Evolutionary conservation across 1,284 basidiomycete species (phyloP).

Genomic region (Salmacisia buchloeana): DNA sequence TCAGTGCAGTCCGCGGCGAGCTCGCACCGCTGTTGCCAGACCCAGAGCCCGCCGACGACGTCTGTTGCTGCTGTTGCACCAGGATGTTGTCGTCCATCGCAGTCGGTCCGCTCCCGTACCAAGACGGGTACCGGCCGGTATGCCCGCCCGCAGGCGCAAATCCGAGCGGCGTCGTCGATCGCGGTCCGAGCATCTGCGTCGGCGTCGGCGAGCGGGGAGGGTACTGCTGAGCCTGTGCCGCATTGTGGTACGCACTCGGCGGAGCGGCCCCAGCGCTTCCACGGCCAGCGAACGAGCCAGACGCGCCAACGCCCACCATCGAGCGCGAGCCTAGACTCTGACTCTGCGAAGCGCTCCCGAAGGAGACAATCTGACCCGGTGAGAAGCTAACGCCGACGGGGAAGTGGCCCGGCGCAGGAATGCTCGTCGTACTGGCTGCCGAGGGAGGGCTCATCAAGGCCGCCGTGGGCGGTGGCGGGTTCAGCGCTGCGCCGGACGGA

Average conservation of each 20-base stretch:
- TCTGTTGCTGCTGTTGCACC: not conserved
- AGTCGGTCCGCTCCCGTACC: not conserved
- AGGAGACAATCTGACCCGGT: slow-evolving; percentile 6
- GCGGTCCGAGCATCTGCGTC: not conserved
- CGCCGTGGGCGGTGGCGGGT: not conserved
- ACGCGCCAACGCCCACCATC: not conserved
- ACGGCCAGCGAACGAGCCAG: not conserved
- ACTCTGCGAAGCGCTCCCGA: not conserved
- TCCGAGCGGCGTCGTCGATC: not conserved
- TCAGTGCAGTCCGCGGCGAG: not conserved
- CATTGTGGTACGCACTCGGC: not conserved
- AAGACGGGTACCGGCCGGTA: slow-evolving; percentile 1
- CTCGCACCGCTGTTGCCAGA: not conserved
- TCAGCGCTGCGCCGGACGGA: not conserved
- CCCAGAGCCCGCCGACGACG: not conserved
- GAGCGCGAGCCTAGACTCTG: not conserved
- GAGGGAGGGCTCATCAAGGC: not conserved
- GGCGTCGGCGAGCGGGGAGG: not conserved
- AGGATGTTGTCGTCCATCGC: too few relatives aligned
- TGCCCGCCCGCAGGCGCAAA: not conserved
- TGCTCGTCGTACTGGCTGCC: not conserved
- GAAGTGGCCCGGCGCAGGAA: not conserved
- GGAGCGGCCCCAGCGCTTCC: not conserved
- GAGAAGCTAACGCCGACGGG: slow-evolving; percentile 6
- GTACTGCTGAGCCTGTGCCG: too few relatives aligned